Base-by-base conservation (phyloP, 164 flowering plant species). In the Vitis cinerea region DNA sequence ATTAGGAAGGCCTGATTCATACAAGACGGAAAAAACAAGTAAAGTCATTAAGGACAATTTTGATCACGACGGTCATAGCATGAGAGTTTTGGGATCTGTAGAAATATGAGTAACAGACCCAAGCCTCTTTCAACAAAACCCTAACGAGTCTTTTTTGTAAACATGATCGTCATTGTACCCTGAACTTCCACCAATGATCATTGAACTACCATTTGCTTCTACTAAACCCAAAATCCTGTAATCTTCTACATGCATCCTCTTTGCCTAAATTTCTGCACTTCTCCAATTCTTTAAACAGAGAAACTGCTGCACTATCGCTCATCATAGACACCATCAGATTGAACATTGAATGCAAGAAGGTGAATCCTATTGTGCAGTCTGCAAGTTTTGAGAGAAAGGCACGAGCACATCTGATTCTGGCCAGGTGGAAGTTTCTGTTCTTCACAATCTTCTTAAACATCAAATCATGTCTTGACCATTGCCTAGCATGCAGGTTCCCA, bases 31-130 rank as follows among this genome's bases (percentile, higher is more conserved):
- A 67, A 87, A 91, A 76, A 0, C 94, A 93, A 6, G 98, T 96
- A 3, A 98, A 98, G 70, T 96, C 99, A 74, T 88, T 96, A 86
- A 93, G 98, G 71, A 96, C 91, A 49, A 90, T 89, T 74, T 96
- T 98, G 82, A 89, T 96, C 99, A 96, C 90, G 52, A 96, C 85
- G 67, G 97, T 93, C 68, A 93, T 98, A 70, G 97, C 97, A 50
- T 82, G 85, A 15, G 89, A 78, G 74, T 81, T 84, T 56, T 82
- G 92, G 9, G 90, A 72, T 74, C 97, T 47, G 87, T 80, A 55
- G 95, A 90, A 16, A 97, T 86, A 83, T 92, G 93, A 61, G 98
- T 93, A 48, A 97, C 97, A 80, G 97, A 92, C 9, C 97, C 97
- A 70, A 96, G 93, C 55, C 97, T 98, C 89, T 93, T 91, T 23